These are phyloP conservation scores for Rickenella mellea DNA, from an alignment of 768 basidiomycete genomes.

Conservation along the genomic window DNA sequence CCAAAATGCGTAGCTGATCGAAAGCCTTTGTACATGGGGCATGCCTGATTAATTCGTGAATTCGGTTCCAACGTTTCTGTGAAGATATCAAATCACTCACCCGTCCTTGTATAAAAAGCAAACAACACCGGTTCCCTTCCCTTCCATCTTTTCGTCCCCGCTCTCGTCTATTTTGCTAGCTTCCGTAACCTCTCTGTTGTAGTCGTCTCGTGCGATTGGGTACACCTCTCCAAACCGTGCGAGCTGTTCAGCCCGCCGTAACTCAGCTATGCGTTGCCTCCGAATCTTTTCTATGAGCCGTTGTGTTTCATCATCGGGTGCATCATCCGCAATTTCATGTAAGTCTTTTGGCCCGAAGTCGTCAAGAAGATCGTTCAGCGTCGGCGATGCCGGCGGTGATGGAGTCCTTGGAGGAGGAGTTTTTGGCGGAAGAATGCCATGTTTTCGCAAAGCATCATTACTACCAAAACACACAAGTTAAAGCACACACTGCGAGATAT, in stretches of 20 bases:
- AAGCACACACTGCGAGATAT: not conserved
- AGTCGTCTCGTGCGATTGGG: conserved; percentile 88
- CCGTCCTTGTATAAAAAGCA: conserved; percentile 94
- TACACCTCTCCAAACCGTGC: conserved; percentile 78
- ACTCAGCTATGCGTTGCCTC: conserved; percentile 53
- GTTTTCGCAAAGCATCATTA: conserved; percentile 87
- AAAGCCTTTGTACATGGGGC: conserved; percentile 72
- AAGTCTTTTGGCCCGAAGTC: conserved; percentile 57
- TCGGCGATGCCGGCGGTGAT: conserved; percentile 73
- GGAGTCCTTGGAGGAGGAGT: conserved; percentile 61
- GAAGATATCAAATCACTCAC: conserved; percentile 35
- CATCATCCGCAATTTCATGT: conserved; percentile 61
- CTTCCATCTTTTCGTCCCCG: conserved; percentile 50
- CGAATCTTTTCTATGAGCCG: conserved; percentile 61
- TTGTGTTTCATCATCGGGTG: conserved; percentile 65
- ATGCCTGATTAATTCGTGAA: conserved; percentile 38
- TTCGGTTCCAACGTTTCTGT: not conserved
- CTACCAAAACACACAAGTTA: conserved; percentile 30
- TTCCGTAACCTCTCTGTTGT: conserved; percentile 91
- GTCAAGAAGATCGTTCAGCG: conserved; percentile 56
- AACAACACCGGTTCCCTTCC: conserved; percentile 79
- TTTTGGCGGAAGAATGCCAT: conserved; percentile 81
- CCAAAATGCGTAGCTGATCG: conserved; percentile 59
- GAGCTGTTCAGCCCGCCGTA: conserved; percentile 43
- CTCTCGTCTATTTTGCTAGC: conserved; percentile 67